phyloP scores from a whole-genome alignment of 164 flowering plant species.

The Platanus orientalis region DNA sequence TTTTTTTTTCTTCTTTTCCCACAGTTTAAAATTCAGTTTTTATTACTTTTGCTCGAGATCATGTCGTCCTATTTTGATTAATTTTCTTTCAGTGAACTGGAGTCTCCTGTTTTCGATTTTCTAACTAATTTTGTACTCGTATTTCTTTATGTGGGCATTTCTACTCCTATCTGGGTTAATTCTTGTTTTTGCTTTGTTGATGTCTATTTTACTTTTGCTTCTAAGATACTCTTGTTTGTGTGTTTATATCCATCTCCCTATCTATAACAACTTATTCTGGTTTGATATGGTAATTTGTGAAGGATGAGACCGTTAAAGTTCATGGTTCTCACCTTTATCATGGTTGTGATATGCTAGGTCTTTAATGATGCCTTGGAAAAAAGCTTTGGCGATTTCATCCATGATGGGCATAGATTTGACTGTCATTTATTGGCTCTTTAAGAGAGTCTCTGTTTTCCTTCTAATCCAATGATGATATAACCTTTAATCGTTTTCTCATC shows the following conservation, averaged over 20 bases:
- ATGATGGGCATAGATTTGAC: background rate
- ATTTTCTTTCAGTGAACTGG: too few species aligned
- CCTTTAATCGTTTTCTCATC: background rate
- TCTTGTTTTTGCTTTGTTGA: background rate
- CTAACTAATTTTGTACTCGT: too few species aligned
- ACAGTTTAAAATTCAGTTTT: too few species aligned
- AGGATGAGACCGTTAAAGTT: background rate
- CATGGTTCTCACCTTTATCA: background rate
- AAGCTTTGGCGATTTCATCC: background rate
- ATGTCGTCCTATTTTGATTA: too few species aligned
- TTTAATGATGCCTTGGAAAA: background rate
- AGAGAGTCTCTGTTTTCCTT: slow-evolving; percentile 2
- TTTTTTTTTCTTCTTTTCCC: too few species aligned
- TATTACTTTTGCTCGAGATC: too few species aligned
- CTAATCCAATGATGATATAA: background rate
- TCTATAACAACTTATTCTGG: background rate
- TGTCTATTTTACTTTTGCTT: background rate
- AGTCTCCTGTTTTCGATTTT: too few species aligned
- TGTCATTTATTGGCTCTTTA: background rate
- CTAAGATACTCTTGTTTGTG: background rate
- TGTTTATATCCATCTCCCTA: background rate
- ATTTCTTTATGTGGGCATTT: too few species aligned
- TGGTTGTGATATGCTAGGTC: background rate
- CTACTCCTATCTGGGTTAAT: too few species aligned
- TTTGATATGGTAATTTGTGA: background rate